Conservation (phyloP, 768 basidiomycete species). For the Leccinum sublutescens region DNA sequence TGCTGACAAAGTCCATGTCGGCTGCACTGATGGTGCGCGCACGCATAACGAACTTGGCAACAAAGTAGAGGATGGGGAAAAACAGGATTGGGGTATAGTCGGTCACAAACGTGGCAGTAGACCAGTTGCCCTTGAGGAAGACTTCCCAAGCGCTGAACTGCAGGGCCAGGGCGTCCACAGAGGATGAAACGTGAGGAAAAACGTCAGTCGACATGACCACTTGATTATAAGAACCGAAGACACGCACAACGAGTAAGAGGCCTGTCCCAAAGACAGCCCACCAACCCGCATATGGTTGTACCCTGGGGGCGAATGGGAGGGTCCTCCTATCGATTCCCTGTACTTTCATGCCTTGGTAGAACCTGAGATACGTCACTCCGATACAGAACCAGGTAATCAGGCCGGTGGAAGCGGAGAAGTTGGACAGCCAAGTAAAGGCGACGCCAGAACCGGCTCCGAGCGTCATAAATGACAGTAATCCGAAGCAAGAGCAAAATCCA, state of each 20-base stretch:
- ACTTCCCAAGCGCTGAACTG: slow-evolving; percentile 43
- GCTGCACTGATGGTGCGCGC: neutral
- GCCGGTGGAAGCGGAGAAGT: slow-evolving; percentile 38
- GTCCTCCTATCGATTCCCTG: slow-evolving; percentile 48
- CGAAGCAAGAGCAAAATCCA: slow-evolving; percentile 29
- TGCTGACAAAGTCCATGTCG: slow-evolving; percentile 29
- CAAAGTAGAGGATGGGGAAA: slow-evolving; percentile 48
- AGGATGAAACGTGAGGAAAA: neutral
- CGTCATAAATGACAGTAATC: slow-evolving; percentile 41
- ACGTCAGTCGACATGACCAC: neutral
- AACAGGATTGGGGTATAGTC: slow-evolving; percentile 41
- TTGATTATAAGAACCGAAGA: too few species aligned
- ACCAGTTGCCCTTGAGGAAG: slow-evolving; percentile 40
- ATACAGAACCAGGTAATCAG: slow-evolving; percentile 48
- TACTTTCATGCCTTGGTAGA: slow-evolving; percentile 43
- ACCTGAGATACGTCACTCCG: slow-evolving; percentile 45
- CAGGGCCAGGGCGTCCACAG: neutral
- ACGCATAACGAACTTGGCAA: slow-evolving; percentile 19
- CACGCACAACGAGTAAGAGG: slow-evolving; percentile 37
- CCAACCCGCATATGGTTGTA: slow-evolving; percentile 45
- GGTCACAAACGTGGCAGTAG: slow-evolving; percentile 40
- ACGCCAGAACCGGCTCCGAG: slow-evolving; percentile 36
- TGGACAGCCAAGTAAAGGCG: slow-evolving; percentile 45
- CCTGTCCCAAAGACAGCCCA: slow-evolving; percentile 31
- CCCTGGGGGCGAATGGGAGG: slow-evolving; percentile 43